These are phyloP conservation scores for Fusarium drepaniforme DNA, from an alignment of 2,329 filamentous ascomycete species.

Conservation along the genomic window DNA sequence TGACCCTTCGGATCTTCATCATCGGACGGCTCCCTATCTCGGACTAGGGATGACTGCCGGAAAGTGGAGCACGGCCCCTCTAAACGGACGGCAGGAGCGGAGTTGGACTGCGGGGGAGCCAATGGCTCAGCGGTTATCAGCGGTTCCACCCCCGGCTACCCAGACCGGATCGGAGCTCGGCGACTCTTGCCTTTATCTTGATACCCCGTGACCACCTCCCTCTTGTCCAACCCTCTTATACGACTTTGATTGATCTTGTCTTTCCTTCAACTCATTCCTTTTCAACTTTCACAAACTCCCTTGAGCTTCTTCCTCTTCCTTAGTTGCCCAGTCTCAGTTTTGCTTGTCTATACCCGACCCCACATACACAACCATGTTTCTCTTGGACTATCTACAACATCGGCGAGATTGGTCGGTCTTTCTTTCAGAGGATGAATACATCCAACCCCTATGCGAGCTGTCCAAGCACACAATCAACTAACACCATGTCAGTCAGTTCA, in stretches of 20 bases:
- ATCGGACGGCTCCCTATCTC: neutral
- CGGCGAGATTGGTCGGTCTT: conserved; percentile 72
- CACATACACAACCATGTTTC: conserved; percentile 49
- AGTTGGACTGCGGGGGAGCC: conserved; percentile 27
- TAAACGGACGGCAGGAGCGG: conserved; percentile 12
- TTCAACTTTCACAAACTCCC: neutral
- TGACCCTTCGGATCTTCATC: neutral
- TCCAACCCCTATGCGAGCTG: too few relatives aligned
- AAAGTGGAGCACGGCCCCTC: neutral
- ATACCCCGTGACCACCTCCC: conserved; percentile 10
- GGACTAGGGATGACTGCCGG: neutral
- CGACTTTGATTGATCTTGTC: neutral
- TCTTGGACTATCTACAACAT: conserved; percentile 75
- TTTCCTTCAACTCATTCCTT: neutral
- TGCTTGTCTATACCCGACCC: neutral
- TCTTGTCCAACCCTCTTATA: conserved; percentile 6
- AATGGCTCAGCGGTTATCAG: conserved; percentile 27
- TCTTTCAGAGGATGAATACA: neutral
- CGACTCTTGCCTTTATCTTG: conserved; percentile 17
- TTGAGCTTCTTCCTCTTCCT: neutral
- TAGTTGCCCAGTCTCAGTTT: neutral
- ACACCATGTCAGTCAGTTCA: conserved; percentile 72
- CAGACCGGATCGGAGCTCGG: conserved; percentile 5
- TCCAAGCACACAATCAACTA: conserved; percentile 29
- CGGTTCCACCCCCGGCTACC: conserved; percentile 26